Evolutionary conservation across 352 stramenopile species (phyloP), one percentile per base, ranked within the genome.

Genomic region (Elongisporangium undulatum): DNA sequence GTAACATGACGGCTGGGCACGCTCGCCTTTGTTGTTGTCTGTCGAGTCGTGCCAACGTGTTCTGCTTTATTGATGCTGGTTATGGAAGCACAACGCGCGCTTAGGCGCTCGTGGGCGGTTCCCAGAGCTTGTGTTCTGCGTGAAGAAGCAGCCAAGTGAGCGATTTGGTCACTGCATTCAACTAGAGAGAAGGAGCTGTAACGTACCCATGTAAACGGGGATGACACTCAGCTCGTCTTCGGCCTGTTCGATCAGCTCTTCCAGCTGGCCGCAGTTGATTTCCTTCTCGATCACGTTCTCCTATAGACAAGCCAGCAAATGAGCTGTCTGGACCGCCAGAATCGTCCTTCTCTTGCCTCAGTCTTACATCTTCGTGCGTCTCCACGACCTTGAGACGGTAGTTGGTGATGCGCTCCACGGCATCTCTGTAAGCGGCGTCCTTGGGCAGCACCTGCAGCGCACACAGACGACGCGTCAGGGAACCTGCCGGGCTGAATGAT

Each of bases 251-350:
- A 96, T 93, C 52, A 96, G 76, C 66, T 94, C 85, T 62, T 96
- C 87, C 41, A 96, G 71, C 66, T 95, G 87, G 13, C 87, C 87
- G 67, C 86, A 94, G 74, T 91, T 92, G 65, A 96, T 94, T 60
- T 78, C 74, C 58, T 80, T 82, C 68, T 96, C 87, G 68, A 96
- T 92, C 26, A 75, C 69, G 49, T 79, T 65, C 69, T 96, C 87
- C 79, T 95, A 49, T 13, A 38, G 4, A 34, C 4, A 4, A 48
- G 48, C 17, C 23, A 60, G 34, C 24, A 10, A 22, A 52, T 61
- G 19, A 63, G 23, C 29, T 20, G n/a, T 17, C 41, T 63, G 60
- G 16, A 73, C 58, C 61, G 62, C 52, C 58, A 61, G 53, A 59
- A 72, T 45, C 26, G 9, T 4, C 24, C 45, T 26, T 51, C 34